Evolutionary conservation across 768 basidiomycete genomes (phyloP), one percentile per base, ranked within the genome.

Genomic region (Leucocoprinus birnbaumii): DNA sequence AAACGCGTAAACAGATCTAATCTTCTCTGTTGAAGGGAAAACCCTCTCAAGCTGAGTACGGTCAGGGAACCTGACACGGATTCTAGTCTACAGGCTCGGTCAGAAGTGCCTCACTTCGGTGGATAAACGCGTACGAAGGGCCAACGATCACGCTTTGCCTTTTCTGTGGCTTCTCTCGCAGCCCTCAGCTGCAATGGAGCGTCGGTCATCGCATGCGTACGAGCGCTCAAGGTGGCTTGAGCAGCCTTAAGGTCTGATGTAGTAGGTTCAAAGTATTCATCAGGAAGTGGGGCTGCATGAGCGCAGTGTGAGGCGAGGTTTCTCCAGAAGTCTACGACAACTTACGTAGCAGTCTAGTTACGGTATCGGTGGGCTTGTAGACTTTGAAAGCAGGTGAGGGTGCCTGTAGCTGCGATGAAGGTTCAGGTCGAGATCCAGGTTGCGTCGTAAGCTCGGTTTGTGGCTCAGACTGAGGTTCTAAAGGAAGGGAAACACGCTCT

Each of bases 1-100:
- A 59, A 94, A 94, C 9, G 88, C 89, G 65, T 96, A 95, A 8
- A 96, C 82, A 2, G 86, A 76, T 48, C 81, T 80, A 48, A 96
- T 91, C 67, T 89, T 94, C 69, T 85, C 82, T 3, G 80, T 80
- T 5, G 93, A 94, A 2, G 84, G 77, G 63, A 95, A 94, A 0
- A 71, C 69, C 61, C 83, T 85, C 71, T 96, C 93, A 13, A 96
- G 76, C 64, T 88, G 85, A 2, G 85, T 90, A 46, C 87, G 80
- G 68, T 95, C 91, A 19, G 84, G 73, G 69, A 95, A 96, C 62
- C 80, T 82, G 60, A 96, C 70, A 18, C 94, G 83, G 61, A 96
- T 89, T 2, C 79, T 88, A 1, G 91, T 91, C 91, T 94, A 24
- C 61, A 13, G 19, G 34, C 16, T 42, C 43, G 9, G 35, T 50